A percentile compares a stretch with the other conserved stretches of the same genome.
Conservation (phyloP, 1,139 yeast species). For the Saccharomyces hybrid region DNA sequence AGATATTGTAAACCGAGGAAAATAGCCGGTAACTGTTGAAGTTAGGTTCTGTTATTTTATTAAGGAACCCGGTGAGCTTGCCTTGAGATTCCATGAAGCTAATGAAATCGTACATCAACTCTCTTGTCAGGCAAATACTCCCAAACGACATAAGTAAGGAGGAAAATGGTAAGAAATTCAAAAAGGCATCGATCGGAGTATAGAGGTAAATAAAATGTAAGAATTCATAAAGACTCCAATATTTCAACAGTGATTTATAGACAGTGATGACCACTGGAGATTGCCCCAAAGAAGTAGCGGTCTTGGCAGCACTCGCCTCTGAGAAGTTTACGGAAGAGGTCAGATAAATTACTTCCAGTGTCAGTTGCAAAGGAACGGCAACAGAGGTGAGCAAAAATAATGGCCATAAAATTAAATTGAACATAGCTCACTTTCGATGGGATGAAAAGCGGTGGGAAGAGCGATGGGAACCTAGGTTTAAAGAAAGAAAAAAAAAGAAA, state of each 20-base stretch:
- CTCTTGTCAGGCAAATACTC: conserved; percentile 4
- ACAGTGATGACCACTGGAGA: not conserved
- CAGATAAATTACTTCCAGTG: not conserved
- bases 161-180: conserved; percentile 7
- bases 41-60: conserved; percentile 7
- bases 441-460: not conserved
- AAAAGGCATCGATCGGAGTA: conserved; percentile 7
- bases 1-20: not conserved
- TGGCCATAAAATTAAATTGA: not conserved
- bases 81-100: conserved; percentile 10
- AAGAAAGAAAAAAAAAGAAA: not conserved
- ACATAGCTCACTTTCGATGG: not conserved
- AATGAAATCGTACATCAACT: conserved; percentile 8
- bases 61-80: conserved; percentile 8
- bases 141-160: not conserved
- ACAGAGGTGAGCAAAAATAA: not conserved
- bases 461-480: not conserved
- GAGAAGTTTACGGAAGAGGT: not conserved
- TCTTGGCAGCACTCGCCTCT: not conserved
- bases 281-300: not conserved
- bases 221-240: conserved; percentile 11
- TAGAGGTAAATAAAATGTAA: conserved; percentile 8
- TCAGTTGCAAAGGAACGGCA: not conserved
- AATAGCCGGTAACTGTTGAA: conserved; percentile 6
- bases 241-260: conserved; percentile 9